phyloP scores from a whole-genome alignment of 352 stramenopile species.

The Globisporangium apiculatum region DNA sequence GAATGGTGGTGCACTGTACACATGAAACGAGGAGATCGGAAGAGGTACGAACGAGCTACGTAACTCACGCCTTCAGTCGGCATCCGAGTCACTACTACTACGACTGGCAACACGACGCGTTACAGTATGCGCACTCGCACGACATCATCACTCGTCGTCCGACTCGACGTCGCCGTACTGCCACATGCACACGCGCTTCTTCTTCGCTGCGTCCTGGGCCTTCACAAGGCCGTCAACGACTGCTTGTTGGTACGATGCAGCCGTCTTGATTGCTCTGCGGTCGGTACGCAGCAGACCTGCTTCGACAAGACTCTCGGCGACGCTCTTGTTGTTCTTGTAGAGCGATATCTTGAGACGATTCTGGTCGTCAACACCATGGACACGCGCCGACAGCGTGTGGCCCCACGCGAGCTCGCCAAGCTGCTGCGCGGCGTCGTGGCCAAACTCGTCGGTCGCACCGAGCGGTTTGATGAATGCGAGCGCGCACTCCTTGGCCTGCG shows the following conservation, averaged over 20 bases:
- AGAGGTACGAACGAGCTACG: too few relatives aligned
- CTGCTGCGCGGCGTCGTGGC: constrained; percentile 86
- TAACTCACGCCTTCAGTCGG: too few relatives aligned
- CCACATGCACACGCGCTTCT: constrained; percentile 92
- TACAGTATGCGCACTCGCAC: too few relatives aligned
- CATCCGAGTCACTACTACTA: too few relatives aligned
- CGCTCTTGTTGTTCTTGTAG: constrained; percentile 70
- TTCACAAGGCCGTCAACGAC: constrained; percentile 85
- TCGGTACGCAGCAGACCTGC: constrained; percentile 86
- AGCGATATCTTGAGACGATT: constrained; percentile 70
- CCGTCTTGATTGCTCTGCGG: constrained; percentile 64
- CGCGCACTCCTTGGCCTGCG: constrained; percentile 80
- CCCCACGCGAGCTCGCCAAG: constrained; percentile 90
- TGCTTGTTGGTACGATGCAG: constrained; percentile 64
- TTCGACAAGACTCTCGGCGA: constrained; percentile 88
- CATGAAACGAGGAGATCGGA: too few relatives aligned
- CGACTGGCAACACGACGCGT: too few relatives aligned
- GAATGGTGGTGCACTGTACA: too few relatives aligned
- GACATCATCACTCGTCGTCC: constrained; percentile 55
- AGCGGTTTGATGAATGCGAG: constrained; percentile 86
- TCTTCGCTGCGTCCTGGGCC: constrained; percentile 90
- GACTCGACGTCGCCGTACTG: constrained; percentile 96
- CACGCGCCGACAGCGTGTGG: constrained; percentile 78
- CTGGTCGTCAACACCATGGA: constrained; percentile 68
- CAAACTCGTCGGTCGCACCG: constrained; percentile 87